Evolutionary conservation across 2,329 filamentous ascomycete genomes (phyloP).

Genomic region (Aspergillus sclerotialis): DNA sequence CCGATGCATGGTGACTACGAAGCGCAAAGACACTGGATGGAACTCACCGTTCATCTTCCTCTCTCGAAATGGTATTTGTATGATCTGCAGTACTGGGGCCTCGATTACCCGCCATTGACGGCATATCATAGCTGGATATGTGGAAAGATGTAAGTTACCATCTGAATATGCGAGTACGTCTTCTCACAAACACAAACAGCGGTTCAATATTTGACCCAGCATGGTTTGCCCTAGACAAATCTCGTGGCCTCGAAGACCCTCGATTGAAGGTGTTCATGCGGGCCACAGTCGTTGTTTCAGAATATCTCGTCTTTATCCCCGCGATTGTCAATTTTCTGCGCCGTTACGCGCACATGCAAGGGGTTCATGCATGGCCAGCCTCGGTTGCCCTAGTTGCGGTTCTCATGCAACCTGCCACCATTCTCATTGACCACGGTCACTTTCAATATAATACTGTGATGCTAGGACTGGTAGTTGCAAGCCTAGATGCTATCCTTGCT

Average conservation of each 20-base stretch:
- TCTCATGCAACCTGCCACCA: conserved; percentile 82
- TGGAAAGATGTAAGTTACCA: conserved; percentile 63
- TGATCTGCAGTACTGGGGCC: conserved; percentile 92
- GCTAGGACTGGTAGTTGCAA: conserved; percentile 82
- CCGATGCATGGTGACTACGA: conserved; percentile 97
- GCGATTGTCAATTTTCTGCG: conserved; percentile 79
- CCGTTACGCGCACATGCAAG: conserved; percentile 67
- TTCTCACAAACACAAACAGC: conserved; percentile 30
- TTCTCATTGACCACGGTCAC: conserved; percentile 89
- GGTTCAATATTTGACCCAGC: conserved; percentile 68
- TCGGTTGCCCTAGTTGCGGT: conserved; percentile 83
- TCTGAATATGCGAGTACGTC: conserved; percentile 4
- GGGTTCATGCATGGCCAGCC: conserved; percentile 72
- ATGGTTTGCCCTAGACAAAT: conserved; percentile 83
- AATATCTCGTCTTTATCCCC: conserved; percentile 84
- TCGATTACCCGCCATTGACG: conserved; percentile 95
- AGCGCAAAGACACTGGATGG: conserved; percentile 98
- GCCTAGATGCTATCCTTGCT: conserved; percentile 81
- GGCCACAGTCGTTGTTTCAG: conserved; percentile 80
- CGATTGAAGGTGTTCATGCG: conserved; percentile 92
- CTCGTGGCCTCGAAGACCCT: conserved; percentile 72
- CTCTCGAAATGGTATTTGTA: conserved; percentile 97
- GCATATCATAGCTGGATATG: conserved; percentile 98
- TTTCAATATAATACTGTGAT: conserved; percentile 99
- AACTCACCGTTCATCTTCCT: conserved; percentile 81